These are phyloP conservation scores for Lactuca sativa DNA, from an alignment of 129 eudicot species.

Conservation along the genomic window DNA sequence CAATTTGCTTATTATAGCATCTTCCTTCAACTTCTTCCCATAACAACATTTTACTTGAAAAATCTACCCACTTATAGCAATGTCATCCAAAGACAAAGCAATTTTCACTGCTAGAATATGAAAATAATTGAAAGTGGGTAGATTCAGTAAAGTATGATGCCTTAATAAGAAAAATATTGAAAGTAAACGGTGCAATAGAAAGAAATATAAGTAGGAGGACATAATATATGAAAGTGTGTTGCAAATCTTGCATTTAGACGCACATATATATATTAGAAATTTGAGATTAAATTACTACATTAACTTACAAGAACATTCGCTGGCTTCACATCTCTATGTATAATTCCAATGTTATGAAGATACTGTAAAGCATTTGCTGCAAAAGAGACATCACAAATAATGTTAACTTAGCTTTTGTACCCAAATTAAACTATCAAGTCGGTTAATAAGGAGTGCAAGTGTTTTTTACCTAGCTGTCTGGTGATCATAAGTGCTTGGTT, in stretches of 20 bases:
- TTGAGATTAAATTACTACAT: neutral
- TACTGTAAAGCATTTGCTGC: slow-evolving; percentile 90
- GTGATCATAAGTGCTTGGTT: slow-evolving; percentile 50
- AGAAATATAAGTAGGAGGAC: neutral
- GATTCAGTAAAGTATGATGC: too few relatives aligned
- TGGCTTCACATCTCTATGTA: slow-evolving; percentile 99
- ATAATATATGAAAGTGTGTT: neutral
- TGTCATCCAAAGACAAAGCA: too few relatives aligned
- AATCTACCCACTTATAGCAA: too few relatives aligned
- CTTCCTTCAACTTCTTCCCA: too few relatives aligned
- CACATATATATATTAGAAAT: neutral
- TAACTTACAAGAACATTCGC: slow-evolving; percentile 89
- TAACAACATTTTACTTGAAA: too few relatives aligned
- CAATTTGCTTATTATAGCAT: too few relatives aligned
- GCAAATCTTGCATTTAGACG: too few relatives aligned
- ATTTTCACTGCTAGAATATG: too few relatives aligned
- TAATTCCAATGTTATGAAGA: slow-evolving; percentile 84
- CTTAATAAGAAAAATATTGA: too few relatives aligned
- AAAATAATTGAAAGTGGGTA: too few relatives aligned
- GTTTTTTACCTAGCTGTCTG: slow-evolving; percentile 56
- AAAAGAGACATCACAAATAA: slow-evolving; percentile 21
- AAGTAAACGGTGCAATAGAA: neutral
- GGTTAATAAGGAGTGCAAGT: slow-evolving; percentile 2
- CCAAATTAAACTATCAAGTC: neutral
- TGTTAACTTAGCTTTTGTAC: neutral